Evolutionary conservation across 495 filamentous ascomycete genomes (phyloP), one percentile per base, ranked within the genome.

Genomic region (Achaetomiella virescens): DNA sequence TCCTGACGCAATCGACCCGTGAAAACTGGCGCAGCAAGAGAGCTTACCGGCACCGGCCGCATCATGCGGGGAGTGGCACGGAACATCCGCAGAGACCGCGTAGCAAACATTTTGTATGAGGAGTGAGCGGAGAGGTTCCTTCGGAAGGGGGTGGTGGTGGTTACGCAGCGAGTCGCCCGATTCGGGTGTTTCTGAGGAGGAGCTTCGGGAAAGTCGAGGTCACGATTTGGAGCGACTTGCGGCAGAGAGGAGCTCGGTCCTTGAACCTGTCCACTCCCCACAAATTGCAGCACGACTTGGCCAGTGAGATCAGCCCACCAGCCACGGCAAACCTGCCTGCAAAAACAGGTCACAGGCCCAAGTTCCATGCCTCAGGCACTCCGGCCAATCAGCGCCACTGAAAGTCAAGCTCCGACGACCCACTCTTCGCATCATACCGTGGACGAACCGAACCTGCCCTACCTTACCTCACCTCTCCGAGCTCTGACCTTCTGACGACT

Each of bases 11-110:
- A 64, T 62, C 25, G 52, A 27, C n/a, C 9, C 9, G 21, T 37
- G 11, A 56, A 60, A 58, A 46, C 56, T 60, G 49, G 33, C 54
- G 54, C 49, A 50, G 2, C 2, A 25, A 24, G 31, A 14, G 4
- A 22, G 14, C 89, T 72, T 81, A 97, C 93, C 60, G 92, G 92
- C 69, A 90, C 69, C 66, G 90, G 82, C 71, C 77, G 78, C 79
- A 85, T 85, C 79, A 88, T 80, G 65, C 81, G 79, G 70, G 77
- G 66, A 27, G 83, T 81, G 44, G 81, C 76, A 68, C 73, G 77
- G 62, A 83, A 78, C 72, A 74, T 75, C 58, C 75, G 71, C 60
- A 81, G 63, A 67, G 74, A 64, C 62, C 72, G 67, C 64, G 87
- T 86, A 58, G 86, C 78, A 71, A 83, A 84, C 88, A 93, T 91